phyloP scores from a whole-genome alignment of 805 yeast genomes.

The Saccharomycopsis schoenii region DNA sequence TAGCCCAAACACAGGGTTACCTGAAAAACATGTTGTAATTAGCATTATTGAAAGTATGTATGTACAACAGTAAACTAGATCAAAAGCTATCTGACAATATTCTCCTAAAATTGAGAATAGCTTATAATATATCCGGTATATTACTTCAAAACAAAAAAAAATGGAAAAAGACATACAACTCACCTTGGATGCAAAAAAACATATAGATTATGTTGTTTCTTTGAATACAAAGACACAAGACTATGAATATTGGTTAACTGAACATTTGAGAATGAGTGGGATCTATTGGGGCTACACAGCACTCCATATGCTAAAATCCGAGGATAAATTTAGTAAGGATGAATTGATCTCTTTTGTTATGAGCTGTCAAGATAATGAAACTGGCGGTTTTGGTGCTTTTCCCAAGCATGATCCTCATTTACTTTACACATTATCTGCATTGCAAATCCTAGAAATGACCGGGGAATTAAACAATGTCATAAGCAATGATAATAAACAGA shows the following conservation, averaged over 20 bases:
- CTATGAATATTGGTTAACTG: slow-evolving; percentile 78
- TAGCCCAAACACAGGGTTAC: too few species aligned
- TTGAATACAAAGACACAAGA: slow-evolving; percentile 47
- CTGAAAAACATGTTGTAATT: too few species aligned
- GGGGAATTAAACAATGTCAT: slow-evolving; percentile 42
- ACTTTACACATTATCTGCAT: slow-evolving; percentile 73
- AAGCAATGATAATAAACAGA: slow-evolving; percentile 23
- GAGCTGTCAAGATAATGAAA: slow-evolving; percentile 28
- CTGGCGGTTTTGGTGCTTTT: slow-evolving; percentile 85
- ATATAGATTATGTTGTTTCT: slow-evolving; percentile 44
- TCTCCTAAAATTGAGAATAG: too few species aligned
- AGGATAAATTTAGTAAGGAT: slow-evolving; percentile 45
- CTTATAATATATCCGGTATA: too few species aligned
- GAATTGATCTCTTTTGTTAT: slow-evolving; percentile 63
- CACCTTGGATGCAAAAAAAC: slow-evolving; percentile 31
- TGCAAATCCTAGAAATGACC: slow-evolving; percentile 68
- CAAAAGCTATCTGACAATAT: too few species aligned
- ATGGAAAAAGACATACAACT: not conserved
- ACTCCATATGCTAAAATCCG: slow-evolving; percentile 45
- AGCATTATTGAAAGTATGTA: too few species aligned
- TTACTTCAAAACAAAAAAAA: not conserved
- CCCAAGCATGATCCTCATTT: slow-evolving; percentile 87
- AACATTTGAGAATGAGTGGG: slow-evolving; percentile 85
- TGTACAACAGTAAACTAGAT: too few species aligned
- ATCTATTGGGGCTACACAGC: slow-evolving; percentile 93